phyloP scores from a whole-genome alignment of 2,329 filamentous ascomycete genomes.

The Aureobasidium vineae region DNA sequence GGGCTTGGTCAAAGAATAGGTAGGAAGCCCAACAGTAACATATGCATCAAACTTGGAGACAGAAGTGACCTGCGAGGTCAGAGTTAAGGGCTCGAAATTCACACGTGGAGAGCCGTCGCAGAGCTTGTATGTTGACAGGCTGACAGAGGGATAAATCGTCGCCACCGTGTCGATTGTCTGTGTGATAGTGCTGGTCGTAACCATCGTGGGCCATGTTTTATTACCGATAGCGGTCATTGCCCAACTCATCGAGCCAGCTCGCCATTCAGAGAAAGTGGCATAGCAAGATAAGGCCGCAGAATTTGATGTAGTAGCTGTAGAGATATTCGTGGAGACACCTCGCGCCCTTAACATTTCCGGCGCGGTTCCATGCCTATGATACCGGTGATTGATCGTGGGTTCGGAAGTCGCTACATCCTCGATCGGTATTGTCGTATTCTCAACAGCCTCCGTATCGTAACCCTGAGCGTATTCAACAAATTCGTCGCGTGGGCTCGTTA shows the following conservation, averaged over 20 bases:
- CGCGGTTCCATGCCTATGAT: neutral
- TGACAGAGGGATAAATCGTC: conserved; percentile 17
- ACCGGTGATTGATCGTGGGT: neutral
- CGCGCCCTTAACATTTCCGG: neutral
- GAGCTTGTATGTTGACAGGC: conserved; percentile 29
- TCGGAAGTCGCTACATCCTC: neutral
- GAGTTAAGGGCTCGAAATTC: conserved; percentile 29
- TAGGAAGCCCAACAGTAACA: conserved; percentile 10
- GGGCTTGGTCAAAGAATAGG: conserved; percentile 27
- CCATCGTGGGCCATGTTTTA: neutral
- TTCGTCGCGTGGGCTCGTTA: neutral
- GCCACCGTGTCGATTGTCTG: neutral
- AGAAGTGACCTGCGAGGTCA: conserved; percentile 14
- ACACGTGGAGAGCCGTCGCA: conserved; percentile 33
- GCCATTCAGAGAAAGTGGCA: conserved; percentile 2
- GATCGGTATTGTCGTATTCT: neutral
- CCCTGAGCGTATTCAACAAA: neutral
- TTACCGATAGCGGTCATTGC: neutral
- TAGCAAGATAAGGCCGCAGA: conserved; percentile 18
- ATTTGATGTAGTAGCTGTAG: neutral
- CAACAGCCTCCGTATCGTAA: neutral
- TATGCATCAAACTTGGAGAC: conserved; percentile 6
- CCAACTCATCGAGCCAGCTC: conserved; percentile 5
- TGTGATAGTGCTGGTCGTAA: conserved; percentile 2
- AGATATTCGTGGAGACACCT: neutral